Evolutionary conservation across 495 filamentous ascomycete species (phyloP), one percentile per base, ranked within the genome.

Genomic region (Poronia punctata): DNA sequence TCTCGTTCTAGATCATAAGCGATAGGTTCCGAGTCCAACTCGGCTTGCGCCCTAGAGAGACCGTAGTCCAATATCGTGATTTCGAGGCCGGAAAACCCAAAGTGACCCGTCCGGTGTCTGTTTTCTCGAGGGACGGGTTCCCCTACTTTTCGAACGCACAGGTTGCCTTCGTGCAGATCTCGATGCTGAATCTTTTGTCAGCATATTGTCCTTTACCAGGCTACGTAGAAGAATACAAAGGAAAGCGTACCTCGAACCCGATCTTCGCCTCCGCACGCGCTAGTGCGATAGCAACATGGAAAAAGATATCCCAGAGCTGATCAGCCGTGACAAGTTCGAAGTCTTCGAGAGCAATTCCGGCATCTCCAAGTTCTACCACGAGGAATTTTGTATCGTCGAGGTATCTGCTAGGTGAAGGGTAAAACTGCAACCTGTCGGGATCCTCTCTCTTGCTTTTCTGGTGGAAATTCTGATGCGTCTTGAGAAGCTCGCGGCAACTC

Each of bases 61-160:
- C 87, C 89, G 56, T 94, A 95, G 59, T 95, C 88, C 44, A 95
- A 85, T 19, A 95, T 75, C 0, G 88, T 94, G 6, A 86, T 78
- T 33, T 87, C 78, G 0, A 93, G 62, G 4, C 71, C 72, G 5
- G 84, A 86, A 42, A 72, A 70, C 1, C 81, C 82, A 43, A 88
- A 80, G 19, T 74, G 74, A 33, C 64, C 50, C 25, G 40, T 58
- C 24, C 35, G 44, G 43, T 22, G 60, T 50, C 16, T 65, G 52
- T 30, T 61, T 49, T 39, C 59, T 53, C 66, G 47, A 30, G 62
- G 32, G n/a, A 56, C 64, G 20, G 61, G 67, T 42, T 60, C 68
- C 39, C 54, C 32, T 11, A 44, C 34, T 34, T 41, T 44, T n/a
- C 62, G 67, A 30, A 92, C 78, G 56, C 88, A 95, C 17, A 95